Evolutionary conservation across 495 filamentous ascomycete genomes (phyloP), one percentile per base, ranked within the genome.

Genomic region (Aspergillus biplanus): DNA sequence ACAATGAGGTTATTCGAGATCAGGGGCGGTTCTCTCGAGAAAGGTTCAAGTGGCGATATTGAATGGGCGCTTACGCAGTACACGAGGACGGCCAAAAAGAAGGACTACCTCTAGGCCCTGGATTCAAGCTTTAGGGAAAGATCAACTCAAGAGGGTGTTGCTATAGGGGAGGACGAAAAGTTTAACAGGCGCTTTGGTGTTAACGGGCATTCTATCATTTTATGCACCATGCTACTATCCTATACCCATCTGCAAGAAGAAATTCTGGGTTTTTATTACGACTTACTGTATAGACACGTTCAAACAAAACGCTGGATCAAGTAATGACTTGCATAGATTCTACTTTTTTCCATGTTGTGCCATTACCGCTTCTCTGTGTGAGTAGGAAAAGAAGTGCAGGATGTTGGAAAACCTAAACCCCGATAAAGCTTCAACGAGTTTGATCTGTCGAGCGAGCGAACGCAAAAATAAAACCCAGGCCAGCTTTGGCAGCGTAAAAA

Each of bases 1-100:
- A 96, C 93, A 6, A 96, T 99, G 93, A 85, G 90, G 69, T 82
- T 93, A 32, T 99, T 98, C 77, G 92, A 97, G 74, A 96, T 99
- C 62, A 83, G 92, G 52, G 88, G 90, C 57, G 94, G 95, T n/a
- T 95, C 94, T 3, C 79, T 97, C 50, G 95, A 97, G 71, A 96
- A 94, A 65, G 77, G 74, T 69, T 96, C 96, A 66, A 91, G 92
- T 66, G 94, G 93, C n/a, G 96, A 98, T 80, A 85, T 91, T 35
- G 96, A 99, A 75, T 99, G 95, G 95, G 87, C 90, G 56, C 78
- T 98, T 64, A 95, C 90, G 60, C 93, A 97, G 69, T 99, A 97
- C 72, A 99, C 94, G 1, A 87, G 95, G 68, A 97, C 93, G 35
- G 87, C 88, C 71, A 83, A 83, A 75, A 97, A 97, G 84, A 97